Conservation (phyloP, 139 green algal genomes). For the Chlamydomonas eustigma region DNA sequence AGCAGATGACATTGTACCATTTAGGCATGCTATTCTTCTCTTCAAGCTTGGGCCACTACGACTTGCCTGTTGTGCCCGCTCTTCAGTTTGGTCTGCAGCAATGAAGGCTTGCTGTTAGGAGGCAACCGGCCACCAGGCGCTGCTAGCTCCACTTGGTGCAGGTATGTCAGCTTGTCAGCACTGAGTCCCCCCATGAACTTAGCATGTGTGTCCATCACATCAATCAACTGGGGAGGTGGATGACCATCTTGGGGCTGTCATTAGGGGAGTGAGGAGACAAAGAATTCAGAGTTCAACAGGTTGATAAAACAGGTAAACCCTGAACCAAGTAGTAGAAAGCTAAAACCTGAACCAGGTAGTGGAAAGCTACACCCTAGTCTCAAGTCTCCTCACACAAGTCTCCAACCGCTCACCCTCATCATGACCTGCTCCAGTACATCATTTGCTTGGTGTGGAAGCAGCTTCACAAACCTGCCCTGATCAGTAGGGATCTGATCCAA, state of each 20-base stretch:
- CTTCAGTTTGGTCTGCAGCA: constrained; percentile 48
- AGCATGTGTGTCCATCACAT: background rate
- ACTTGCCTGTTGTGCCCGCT: constrained; percentile 30
- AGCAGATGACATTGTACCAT: too few relatives aligned
- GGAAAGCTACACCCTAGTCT: background rate
- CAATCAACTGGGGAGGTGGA: background rate
- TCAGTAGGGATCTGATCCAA: background rate
- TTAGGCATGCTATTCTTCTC: too few relatives aligned
- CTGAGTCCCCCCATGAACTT: background rate
- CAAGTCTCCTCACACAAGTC: background rate
- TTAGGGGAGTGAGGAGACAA: background rate
- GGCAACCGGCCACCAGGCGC: constrained; percentile 19
- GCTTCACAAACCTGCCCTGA: constrained; percentile 8
- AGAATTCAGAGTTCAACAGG: background rate
- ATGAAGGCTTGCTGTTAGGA: constrained; percentile 22
- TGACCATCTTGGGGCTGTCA: background rate
- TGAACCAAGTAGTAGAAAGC: background rate
- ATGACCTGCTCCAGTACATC: constrained; percentile 6
- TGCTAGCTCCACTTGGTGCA: constrained; percentile 27
- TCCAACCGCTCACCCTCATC: background rate
- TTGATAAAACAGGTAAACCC: background rate
- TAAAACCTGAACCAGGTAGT: background rate
- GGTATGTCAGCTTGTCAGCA: background rate
- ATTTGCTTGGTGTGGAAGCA: constrained; percentile 8
- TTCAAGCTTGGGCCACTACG: too few relatives aligned